These are phyloP conservation scores for Scedosporium apiospermum DNA, from an alignment of 2,329 filamentous ascomycete species.

Conservation along the genomic window DNA sequence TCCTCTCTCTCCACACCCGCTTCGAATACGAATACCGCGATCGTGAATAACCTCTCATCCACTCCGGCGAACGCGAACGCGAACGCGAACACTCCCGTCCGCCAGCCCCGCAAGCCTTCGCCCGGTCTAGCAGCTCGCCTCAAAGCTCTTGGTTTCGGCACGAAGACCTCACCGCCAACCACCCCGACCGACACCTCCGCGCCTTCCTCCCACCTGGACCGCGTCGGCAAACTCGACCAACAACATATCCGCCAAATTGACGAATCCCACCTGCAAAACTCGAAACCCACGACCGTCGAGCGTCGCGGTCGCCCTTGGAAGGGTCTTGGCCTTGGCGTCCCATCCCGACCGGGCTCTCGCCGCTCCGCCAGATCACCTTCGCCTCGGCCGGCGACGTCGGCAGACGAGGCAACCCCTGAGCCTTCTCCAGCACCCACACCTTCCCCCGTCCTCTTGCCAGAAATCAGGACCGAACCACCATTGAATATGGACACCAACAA, in stretches of 20 bases:
- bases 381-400: constrained; percentile 6
- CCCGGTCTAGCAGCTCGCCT: constrained; percentile 56
- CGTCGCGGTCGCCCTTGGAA: constrained; percentile 65
- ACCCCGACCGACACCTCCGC: constrained; percentile 18
- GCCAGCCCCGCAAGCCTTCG: constrained; percentile 45
- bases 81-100: constrained; percentile 11
- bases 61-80: constrained; percentile 13
- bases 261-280: constrained; percentile 51
- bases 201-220: constrained; percentile 24
- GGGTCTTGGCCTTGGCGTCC: constrained; percentile 41
- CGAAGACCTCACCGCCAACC: constrained; percentile 19
- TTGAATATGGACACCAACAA: constrained; percentile 64
- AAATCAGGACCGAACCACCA: constrained; percentile 39
- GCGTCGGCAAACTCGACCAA: constrained; percentile 60
- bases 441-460: constrained; percentile 31
- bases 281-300: constrained; percentile 40
- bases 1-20: constrained; percentile 13
- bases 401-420: constrained; percentile 16
- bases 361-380: constrained; percentile 3
- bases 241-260: constrained; percentile 62
- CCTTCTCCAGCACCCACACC: constrained; percentile 15
- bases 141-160: constrained; percentile 53
- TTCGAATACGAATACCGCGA: constrained; percentile 13
- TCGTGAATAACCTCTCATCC: constrained; percentile 11
- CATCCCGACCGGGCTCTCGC: constrained; percentile 16